Evolutionary conservation across 1,139 yeast genomes (phyloP), one percentile per base, ranked within the genome.

Genomic region (Pichia sp.): DNA sequence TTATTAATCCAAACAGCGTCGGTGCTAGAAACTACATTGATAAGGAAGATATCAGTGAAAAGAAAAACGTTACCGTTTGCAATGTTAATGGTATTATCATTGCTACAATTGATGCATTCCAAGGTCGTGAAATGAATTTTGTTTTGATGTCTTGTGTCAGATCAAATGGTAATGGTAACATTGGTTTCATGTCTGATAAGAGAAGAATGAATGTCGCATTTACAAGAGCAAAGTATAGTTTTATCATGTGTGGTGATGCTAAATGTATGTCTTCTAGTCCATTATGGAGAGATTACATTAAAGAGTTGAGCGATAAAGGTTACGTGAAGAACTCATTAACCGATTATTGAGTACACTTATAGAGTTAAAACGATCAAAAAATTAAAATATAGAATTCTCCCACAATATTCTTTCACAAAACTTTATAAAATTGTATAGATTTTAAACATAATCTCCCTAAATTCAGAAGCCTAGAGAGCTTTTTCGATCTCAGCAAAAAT

Each of bases 61-160:
- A 52, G 38, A 59, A 57, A 30, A 55, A 55, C 17, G 53, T 54
- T 17, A 58, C 63, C 5, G 79, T 83, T 50, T 83, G 82, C 58
- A 73, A 76, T 33, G 81, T 83, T 44, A 77, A 83, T 35, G 85
- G 77, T 24, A 75, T 83, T n/a, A 78, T 81, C 75, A 75, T 83
- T 46, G 86, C 89, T 1, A 84, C 95, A 37, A 96, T 91, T 27
- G 97, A 91, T 69, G 96, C 96, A 0, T 91, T 91, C 75, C 97
- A 91, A 68, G 98, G 98, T 40, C 79, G 97, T 55, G 98, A 91
- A 65, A 91, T 90, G 68, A 96, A 90, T 63, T 87, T 82, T 60
- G 88, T 91, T 53, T 83, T 91, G 44, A 69, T 91, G 56, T 85
- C 96, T 28, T 90, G 96, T 73, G 97, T 90, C 38, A 79, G 98